A percentile compares a stretch with the other conserved stretches of the same genome.
Conservation (phyloP, 257 asterid species). For the Avicennia marina region DNA sequence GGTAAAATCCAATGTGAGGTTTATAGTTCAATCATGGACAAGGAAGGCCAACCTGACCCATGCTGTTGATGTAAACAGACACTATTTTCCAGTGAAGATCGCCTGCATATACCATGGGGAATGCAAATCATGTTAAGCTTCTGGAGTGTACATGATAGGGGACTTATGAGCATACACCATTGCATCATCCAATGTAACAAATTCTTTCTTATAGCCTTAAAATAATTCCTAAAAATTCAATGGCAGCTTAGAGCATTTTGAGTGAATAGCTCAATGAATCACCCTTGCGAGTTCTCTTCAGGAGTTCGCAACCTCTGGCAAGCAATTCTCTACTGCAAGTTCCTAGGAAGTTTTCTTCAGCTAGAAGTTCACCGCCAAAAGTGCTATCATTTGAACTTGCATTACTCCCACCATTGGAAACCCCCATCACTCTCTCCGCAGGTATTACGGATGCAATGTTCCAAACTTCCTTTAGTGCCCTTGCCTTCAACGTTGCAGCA, state of each 20-base stretch:
- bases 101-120: too few relatives aligned
- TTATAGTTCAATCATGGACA: too few relatives aligned
- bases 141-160: too few relatives aligned
- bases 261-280: too few relatives aligned
- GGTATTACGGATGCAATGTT: conserved; percentile 87
- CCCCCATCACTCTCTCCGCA: conserved; percentile 63
- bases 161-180: too few relatives aligned
- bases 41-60: conserved; percentile 67
- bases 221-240: too few relatives aligned
- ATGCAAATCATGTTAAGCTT: too few relatives aligned
- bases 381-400: conserved; percentile 65
- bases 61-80: conserved; percentile 72
- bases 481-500: conserved; percentile 91
- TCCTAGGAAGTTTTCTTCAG: conserved; percentile 90
- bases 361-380: conserved; percentile 73
- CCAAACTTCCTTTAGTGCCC: conserved; percentile 90
- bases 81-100: conserved; percentile 98
- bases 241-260: too few relatives aligned
- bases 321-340: conserved; percentile 83
- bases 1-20: too few relatives aligned
- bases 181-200: too few relatives aligned
- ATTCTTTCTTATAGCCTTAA: too few relatives aligned
- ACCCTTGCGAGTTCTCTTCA: conserved; percentile 88
- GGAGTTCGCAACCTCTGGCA: conserved; percentile 86
- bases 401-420: conserved; percentile 42